Conservation (phyloP, 257 asterid genomes). For the Pogostemon cablin region DNA sequence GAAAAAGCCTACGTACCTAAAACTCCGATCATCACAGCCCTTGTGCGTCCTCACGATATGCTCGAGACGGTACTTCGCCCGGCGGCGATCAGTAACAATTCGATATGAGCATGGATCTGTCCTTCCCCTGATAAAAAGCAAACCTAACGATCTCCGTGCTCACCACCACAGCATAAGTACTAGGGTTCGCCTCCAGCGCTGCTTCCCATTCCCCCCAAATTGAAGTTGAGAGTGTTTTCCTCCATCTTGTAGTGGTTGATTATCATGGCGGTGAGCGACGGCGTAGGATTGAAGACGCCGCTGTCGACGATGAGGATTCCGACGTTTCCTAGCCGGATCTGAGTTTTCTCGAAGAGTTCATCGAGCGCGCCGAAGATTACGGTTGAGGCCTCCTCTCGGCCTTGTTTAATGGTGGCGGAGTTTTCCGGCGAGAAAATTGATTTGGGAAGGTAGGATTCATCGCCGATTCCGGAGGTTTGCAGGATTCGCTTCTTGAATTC, state of each 20-base stretch:
- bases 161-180: constrained; percentile 76
- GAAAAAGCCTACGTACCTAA: constrained; percentile 47
- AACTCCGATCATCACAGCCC: constrained; percentile 91
- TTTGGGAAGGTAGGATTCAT: constrained; percentile 78
- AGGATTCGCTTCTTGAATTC: constrained; percentile 70
- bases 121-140: constrained; percentile 89
- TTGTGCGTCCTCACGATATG: constrained; percentile 93
- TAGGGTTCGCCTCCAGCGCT: constrained; percentile 86
- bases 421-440: constrained; percentile 63
- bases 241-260: constrained; percentile 94
- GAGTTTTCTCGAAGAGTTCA: constrained; percentile 74
- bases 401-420: constrained; percentile 89
- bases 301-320: constrained; percentile 85
- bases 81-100: constrained; percentile 81
- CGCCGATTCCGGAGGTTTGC: constrained; percentile 83
- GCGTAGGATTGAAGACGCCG: constrained; percentile 96
- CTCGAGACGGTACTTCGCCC: constrained; percentile 85
- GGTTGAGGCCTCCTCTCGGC: constrained; percentile 80
- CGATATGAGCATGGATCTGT: constrained; percentile 88
- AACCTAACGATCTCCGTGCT: constrained; percentile 93
- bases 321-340: constrained; percentile 73
- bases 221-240: constrained; percentile 83
- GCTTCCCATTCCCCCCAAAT: constrained; percentile 96
- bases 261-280: constrained; percentile 96
- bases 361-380: constrained; percentile 92